phyloP scores from a whole-genome alignment of 2,329 filamentous ascomycete genomes.

The Monosporascus cannonballus region DNA sequence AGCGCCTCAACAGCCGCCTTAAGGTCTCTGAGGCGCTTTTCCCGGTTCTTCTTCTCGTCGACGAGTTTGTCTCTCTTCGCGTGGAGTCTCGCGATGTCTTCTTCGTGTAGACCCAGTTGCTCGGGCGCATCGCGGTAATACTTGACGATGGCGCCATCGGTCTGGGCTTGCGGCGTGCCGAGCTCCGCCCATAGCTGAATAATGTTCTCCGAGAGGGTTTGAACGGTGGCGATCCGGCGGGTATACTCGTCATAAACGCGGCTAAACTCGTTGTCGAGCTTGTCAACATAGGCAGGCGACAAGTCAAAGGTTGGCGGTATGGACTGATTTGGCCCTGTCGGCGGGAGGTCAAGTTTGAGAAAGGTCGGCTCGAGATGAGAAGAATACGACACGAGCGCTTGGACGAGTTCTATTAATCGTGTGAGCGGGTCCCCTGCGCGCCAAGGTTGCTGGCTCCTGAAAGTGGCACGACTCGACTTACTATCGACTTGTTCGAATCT shows the following conservation, averaged over 20 bases:
- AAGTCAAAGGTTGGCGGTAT: slow-evolving; percentile 83
- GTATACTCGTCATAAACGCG: slow-evolving; percentile 96
- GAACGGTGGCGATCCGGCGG: slow-evolving; percentile 69
- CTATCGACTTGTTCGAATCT: slow-evolving; percentile 94
- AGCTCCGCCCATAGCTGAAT: slow-evolving; percentile 95
- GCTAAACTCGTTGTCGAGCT: slow-evolving; percentile 85
- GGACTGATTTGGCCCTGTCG: slow-evolving; percentile 68
- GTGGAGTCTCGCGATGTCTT: slow-evolving; percentile 70
- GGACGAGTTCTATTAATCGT: slow-evolving; percentile 65
- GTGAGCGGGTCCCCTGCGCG: slow-evolving; percentile 4
- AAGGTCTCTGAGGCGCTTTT: slow-evolving; percentile 71
- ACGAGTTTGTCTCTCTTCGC: slow-evolving; percentile 73
- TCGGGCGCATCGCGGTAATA: slow-evolving; percentile 87
- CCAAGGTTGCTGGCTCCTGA: neutral
- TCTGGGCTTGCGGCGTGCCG: slow-evolving; percentile 88
- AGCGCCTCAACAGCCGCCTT: slow-evolving; percentile 72
- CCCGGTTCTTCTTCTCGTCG: slow-evolving; percentile 82
- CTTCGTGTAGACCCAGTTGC: slow-evolving; percentile 85
- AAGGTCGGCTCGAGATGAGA: slow-evolving; percentile 90
- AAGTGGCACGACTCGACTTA: slow-evolving; percentile 36
- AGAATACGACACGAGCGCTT: slow-evolving; percentile 92
- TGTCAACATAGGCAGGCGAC: slow-evolving; percentile 81
- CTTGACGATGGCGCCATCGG: slow-evolving; percentile 80
- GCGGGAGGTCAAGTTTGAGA: slow-evolving; percentile 77
- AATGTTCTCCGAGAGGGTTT: slow-evolving; percentile 72